Evolutionary conservation across 1,284 basidiomycete genomes (phyloP).

Genomic region (Papiliotrema terrestris): DNA sequence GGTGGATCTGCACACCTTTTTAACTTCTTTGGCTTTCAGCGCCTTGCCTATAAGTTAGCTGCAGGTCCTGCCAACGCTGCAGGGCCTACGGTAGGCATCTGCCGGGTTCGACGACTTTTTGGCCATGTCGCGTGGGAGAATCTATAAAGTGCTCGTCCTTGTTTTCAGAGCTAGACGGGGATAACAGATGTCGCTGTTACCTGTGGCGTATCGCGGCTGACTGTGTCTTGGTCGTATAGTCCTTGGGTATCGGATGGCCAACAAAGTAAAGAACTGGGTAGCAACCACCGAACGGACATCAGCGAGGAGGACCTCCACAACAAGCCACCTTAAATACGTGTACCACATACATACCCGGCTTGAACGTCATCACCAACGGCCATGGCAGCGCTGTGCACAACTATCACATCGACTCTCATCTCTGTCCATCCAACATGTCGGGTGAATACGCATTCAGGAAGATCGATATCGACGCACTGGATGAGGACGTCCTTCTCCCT

Average conservation of each 20-base stretch:
- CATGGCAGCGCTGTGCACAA: neutral
- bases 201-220: no score
- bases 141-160: no score
- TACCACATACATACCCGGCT: no score
- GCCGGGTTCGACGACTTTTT: constrained; percentile 81
- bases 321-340: no score
- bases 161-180: no score
- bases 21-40: constrained; percentile 80
- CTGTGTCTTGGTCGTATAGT: no score
- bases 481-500: constrained; percentile 84
- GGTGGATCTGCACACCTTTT: constrained; percentile 82
- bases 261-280: no score
- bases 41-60: constrained; percentile 56
- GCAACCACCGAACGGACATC: no score
- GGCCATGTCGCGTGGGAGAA: constrained; percentile 61
- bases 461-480: constrained; percentile 84
- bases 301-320: neutral
- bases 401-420: neutral
- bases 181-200: no score
- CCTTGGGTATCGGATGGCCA: no score
- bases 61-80: neutral
- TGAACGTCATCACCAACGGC: neutral
- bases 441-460: constrained; percentile 69
- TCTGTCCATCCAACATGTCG: constrained; percentile 52
- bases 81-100: constrained; percentile 68